These are phyloP conservation scores for Gracilaria caudata DNA, from an alignment of 23 red algal species.

Conservation along the genomic window DNA sequence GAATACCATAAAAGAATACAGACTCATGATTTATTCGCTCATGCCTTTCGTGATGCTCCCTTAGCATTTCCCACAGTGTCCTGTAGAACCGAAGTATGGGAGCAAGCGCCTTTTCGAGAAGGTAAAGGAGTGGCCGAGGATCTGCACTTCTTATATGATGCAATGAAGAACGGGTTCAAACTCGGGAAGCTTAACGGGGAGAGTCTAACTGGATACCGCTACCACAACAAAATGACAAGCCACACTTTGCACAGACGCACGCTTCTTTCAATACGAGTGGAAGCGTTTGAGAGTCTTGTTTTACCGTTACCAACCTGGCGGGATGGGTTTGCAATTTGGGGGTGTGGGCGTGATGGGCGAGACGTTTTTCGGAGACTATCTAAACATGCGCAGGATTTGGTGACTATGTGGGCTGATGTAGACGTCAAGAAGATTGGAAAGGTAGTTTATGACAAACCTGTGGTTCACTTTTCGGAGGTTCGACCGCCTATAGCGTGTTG, in stretches of 20 bases:
- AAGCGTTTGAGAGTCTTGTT: slow-evolving; percentile 74
- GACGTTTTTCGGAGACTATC: slow-evolving; percentile 54
- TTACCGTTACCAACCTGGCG: slow-evolving; percentile 6
- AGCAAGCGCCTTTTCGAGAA: background rate
- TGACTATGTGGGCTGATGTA: slow-evolving; percentile 68
- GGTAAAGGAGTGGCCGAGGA: slow-evolving; percentile 55
- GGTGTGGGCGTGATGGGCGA: slow-evolving; percentile 68
- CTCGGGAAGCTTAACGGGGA: slow-evolving; percentile 39
- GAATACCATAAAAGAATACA: slow-evolving; percentile 37
- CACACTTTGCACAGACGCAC: slow-evolving; percentile 24
- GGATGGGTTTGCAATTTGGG: slow-evolving; percentile 68
- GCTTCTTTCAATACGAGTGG: slow-evolving; percentile 68
- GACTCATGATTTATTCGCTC: slow-evolving; percentile 41
- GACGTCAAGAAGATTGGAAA: slow-evolving; percentile 69
- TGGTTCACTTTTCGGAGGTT: slow-evolving; percentile 47
- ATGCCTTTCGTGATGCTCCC: slow-evolving; percentile 72
- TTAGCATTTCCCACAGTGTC: slow-evolving; percentile 75
- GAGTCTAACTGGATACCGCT: slow-evolving; percentile 55
- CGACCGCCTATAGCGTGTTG: slow-evolving; percentile 34
- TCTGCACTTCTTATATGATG: slow-evolving; percentile 48
- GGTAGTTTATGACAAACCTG: slow-evolving; percentile 24
- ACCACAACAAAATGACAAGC: slow-evolving; percentile 42
- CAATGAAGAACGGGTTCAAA: slow-evolving; percentile 44
- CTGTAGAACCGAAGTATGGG: slow-evolving; percentile 50
- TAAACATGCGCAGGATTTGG: slow-evolving; percentile 9